These are phyloP conservation scores for Gossypium davidsonii DNA, from an alignment of 441 rosid species.

Conservation along the genomic window DNA sequence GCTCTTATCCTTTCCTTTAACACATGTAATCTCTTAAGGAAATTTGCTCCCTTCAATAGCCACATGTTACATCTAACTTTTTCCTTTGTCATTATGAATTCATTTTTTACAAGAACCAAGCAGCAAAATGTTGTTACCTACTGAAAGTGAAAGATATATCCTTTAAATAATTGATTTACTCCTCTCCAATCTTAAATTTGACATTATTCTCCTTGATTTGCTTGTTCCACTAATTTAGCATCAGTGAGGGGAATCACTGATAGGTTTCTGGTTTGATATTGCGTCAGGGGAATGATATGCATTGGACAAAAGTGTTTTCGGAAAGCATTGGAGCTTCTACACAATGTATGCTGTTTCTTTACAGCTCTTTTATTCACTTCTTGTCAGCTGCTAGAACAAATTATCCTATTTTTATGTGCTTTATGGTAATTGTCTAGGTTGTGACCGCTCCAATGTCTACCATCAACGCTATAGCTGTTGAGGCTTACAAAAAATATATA, in stretches of 20 bases:
- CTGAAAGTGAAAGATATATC: not conserved
- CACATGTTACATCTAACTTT: not conserved
- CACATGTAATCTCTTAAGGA: not conserved
- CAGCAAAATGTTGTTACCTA: not conserved
- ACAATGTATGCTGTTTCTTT: constrained; percentile 43
- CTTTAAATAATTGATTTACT: not conserved
- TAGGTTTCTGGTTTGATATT: constrained; percentile 17
- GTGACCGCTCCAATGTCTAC: constrained; percentile 84
- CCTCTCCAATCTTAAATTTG: not conserved
- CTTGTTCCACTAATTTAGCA: not conserved
- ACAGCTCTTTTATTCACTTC: constrained; percentile 15
- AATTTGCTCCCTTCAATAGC: not conserved
- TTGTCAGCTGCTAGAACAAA: not conserved
- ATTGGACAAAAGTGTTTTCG: constrained; percentile 70
- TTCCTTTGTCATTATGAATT: not conserved
- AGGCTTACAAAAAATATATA: constrained; percentile 87
- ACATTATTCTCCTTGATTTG: constrained; percentile 8
- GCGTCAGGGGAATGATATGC: constrained; percentile 87
- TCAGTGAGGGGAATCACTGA: constrained; percentile 17
- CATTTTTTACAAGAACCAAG: not conserved
- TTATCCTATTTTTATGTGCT: constrained; percentile 12
- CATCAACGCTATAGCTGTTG: constrained; percentile 74
- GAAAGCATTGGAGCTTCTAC: constrained; percentile 92
- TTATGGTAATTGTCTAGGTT: constrained; percentile 40
- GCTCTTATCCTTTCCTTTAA: not conserved